Conservation (phyloP, 2,329 filamentous ascomycete species). For the Monilinia fructicola region DNA sequence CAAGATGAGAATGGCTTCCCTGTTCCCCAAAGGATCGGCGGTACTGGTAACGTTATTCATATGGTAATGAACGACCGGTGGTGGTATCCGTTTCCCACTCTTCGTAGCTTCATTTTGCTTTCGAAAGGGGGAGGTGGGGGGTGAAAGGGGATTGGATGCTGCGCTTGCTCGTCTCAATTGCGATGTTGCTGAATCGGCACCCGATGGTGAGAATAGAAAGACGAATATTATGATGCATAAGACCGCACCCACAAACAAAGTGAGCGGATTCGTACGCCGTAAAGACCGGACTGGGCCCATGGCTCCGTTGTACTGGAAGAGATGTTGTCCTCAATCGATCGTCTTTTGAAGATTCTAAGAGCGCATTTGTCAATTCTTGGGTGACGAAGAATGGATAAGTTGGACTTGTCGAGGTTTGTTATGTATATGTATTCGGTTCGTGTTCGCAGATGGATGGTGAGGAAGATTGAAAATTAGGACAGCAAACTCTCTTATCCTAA, state of each 20-base stretch:
- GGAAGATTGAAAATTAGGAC: background rate
- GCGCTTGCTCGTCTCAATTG: slow-evolving; percentile 53
- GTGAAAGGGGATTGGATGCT: slow-evolving; percentile 69
- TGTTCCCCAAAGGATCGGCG: slow-evolving; percentile 69
- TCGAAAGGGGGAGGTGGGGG: slow-evolving; percentile 71
- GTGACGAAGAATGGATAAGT: background rate
- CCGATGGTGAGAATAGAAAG: slow-evolving; percentile 58
- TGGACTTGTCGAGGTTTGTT: background rate
- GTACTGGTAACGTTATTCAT: slow-evolving; percentile 93
- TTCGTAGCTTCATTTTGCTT: slow-evolving; percentile 57
- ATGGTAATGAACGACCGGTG: slow-evolving; percentile 88
- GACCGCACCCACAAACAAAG: slow-evolving; percentile 67
- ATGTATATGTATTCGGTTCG: background rate
- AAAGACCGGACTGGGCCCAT: slow-evolving; percentile 67
- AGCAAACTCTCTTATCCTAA: background rate
- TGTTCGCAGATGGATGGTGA: slow-evolving; percentile 13
- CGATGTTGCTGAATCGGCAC: slow-evolving; percentile 48
- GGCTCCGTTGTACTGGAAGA: slow-evolving; percentile 38
- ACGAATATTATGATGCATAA: slow-evolving; percentile 71
- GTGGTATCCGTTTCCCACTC: slow-evolving; percentile 59
- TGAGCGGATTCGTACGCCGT: slow-evolving; percentile 77
- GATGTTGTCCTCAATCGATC: slow-evolving; percentile 37
- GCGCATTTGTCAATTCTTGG: slow-evolving; percentile 32
- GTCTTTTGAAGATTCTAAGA: slow-evolving; percentile 19
- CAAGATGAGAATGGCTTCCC: slow-evolving; percentile 85